Evolutionary conservation across 805 yeast species (phyloP).

Genomic region (Ogataea ganodermae): DNA sequence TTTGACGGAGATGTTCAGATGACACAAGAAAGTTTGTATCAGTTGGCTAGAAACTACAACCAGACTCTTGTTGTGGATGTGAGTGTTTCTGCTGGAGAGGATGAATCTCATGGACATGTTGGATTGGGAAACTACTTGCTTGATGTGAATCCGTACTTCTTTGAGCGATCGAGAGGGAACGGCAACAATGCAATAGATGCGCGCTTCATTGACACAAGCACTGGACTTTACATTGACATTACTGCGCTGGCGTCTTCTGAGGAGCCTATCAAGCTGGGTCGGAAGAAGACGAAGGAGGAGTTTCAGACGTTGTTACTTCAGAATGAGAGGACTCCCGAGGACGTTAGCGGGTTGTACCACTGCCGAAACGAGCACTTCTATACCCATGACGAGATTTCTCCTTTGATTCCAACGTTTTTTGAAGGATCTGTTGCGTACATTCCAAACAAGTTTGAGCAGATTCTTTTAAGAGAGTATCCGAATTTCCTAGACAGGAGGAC

Average conservation of each 20-base stretch:
- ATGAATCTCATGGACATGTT: slow-evolving; percentile 19
- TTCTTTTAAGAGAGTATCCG: slow-evolving; percentile 42
- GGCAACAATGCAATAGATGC: slow-evolving; percentile 58
- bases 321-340: slow-evolving; percentile 14
- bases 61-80: slow-evolving; percentile 51
- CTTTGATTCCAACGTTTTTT: slow-evolving; percentile 54
- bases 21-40: slow-evolving; percentile 46
- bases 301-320: slow-evolving; percentile 19
- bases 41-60: slow-evolving; percentile 48
- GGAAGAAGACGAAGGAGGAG: slow-evolving; percentile 16
- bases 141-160: slow-evolving; percentile 39
- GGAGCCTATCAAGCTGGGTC: slow-evolving; percentile 8
- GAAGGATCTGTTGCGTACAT: slow-evolving; percentile 57
- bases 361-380: slow-evolving; percentile 63
- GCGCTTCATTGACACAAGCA: slow-evolving; percentile 51
- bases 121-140: slow-evolving; percentile 37
- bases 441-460: slow-evolving; percentile 41
- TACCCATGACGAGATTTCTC: slow-evolving; percentile 48
- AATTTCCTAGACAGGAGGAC: slow-evolving; percentile 22
- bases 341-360: slow-evolving; percentile 30
- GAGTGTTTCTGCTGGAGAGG: slow-evolving; percentile 2
- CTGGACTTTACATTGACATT: slow-evolving; percentile 49
- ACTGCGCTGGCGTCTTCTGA: slow-evolving; percentile 37
- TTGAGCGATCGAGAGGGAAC: slow-evolving; percentile 41
- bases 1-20: slow-evolving; percentile 63